Percentiles rank a stretch among this genome's conserved stretches.
Evolutionary conservation across 129 eudicot species (phyloP).

Genomic region (Glebionis coronaria): DNA sequence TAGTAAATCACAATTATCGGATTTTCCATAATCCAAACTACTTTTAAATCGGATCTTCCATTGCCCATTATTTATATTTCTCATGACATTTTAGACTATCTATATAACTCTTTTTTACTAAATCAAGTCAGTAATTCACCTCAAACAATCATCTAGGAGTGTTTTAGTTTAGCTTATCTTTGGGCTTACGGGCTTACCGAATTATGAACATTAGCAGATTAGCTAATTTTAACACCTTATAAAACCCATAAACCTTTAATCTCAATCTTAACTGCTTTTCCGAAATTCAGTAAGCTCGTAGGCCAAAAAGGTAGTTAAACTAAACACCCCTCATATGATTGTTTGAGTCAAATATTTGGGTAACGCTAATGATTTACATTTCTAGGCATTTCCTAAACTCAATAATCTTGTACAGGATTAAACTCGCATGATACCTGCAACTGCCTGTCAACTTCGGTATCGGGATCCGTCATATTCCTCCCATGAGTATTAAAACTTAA

Average conservation of each 20-base stretch:
- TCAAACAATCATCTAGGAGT: not conserved
- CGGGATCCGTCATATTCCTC: slow-evolving; percentile 72
- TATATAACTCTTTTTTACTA: not conserved
- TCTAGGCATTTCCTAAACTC: too few relatives aligned
- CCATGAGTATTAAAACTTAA: slow-evolving; percentile 83
- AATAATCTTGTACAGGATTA: too few relatives aligned
- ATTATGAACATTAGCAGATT: too few relatives aligned
- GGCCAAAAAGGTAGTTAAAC: too few relatives aligned
- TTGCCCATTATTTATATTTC: not conserved
- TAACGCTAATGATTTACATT: too few relatives aligned
- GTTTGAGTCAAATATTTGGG: too few relatives aligned
- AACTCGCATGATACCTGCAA: slow-evolving; percentile 58
- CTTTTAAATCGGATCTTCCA: not conserved
- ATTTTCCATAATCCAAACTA: not conserved
- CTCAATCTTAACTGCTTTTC: not conserved
- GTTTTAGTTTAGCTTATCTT: too few relatives aligned
- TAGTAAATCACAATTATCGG: too few relatives aligned
- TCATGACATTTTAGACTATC: not conserved
- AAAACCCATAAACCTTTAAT: not conserved
- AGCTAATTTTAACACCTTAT: too few relatives aligned
- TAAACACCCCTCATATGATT: too few relatives aligned
- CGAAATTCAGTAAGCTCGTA: too few relatives aligned
- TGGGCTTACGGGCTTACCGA: too few relatives aligned
- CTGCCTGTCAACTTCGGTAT: slow-evolving; percentile 55
- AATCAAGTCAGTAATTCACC: slow-evolving; percentile 2